Conservation (phyloP, 73 alveolate species). For the Symbiodinium natans region DNA sequence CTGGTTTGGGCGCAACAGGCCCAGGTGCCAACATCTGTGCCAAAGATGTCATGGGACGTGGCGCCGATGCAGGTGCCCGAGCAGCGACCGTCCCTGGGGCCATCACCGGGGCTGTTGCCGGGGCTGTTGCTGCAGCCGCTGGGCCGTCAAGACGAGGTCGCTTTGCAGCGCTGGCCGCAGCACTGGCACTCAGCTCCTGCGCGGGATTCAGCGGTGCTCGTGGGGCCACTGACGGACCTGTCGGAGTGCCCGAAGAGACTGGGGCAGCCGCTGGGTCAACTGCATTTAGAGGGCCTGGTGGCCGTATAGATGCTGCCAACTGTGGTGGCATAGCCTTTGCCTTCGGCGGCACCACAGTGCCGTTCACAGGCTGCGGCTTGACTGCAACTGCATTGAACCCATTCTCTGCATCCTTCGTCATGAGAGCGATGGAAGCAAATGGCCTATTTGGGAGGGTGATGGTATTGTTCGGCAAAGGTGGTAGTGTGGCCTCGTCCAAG, state of each 20-base stretch:
- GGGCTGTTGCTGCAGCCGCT: background rate
- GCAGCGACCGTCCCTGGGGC: background rate
- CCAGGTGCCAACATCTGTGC: background rate
- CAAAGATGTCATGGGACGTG: background rate
- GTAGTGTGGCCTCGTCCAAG: background rate
- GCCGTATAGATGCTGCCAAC: background rate
- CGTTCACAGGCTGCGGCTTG: background rate
- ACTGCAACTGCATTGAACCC: background rate
- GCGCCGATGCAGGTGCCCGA: background rate
- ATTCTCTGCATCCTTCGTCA: background rate
- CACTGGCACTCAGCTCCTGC: background rate
- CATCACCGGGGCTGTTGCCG: background rate
- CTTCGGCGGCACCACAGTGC: slow-evolving; percentile 7
- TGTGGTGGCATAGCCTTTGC: background rate
- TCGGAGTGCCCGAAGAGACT: background rate
- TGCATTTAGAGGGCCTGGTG: background rate
- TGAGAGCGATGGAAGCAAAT: background rate
- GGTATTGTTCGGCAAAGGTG: background rate
- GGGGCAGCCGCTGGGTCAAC: background rate
- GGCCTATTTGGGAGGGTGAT: background rate
- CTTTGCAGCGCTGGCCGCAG: background rate
- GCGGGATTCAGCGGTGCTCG: background rate
- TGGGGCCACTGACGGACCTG: background rate
- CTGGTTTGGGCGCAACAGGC: background rate
- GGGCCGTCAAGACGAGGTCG: background rate